Base-by-base conservation (phyloP, 164 flowering plant genomes). In the Macadamia tetraphylla region DNA sequence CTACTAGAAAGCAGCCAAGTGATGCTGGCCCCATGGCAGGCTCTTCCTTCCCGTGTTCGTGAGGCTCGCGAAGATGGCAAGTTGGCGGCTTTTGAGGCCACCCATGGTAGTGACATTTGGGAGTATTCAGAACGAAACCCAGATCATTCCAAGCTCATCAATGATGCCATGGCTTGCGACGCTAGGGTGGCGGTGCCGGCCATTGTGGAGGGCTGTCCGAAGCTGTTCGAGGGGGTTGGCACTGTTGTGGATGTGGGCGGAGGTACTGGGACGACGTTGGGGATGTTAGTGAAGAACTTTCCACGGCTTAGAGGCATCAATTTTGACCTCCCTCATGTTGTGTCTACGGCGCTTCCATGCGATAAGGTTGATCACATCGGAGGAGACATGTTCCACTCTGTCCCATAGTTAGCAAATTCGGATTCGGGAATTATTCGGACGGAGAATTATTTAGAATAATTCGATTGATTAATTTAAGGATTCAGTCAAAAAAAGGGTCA, bases 241-340 rank as follows among this genome's bases (percentile, higher is more conserved):
- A 46, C 51, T 1, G 51, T 85, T 65, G 89, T 85, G 66, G 87
- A 82, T 68, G 84, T 82, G 6, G 87, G 88, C 2, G 90, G 88
- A 0, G 87, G 85, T 0, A 70, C 77, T 73, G 87, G 90, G 29
- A 85, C 88, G 7, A 48, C 83, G 10, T 35, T 82, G 31, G 0
- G 76, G 0, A n/a, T 68, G 43, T 23, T 85, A 70, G 40, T 83
- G 1, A 66, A 79, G 80, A 78, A 83, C 5, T 84, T 75, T 60
- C 90, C 90, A 5, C 74, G 81, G 84, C 78, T 86, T 15, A 70
- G 67, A 12, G 88, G 83, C 57, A 81, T 82, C 52, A 88, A 88
- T 70, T 88, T 85, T 46, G 90, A 88, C 73, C 51, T 46, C 55
- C 86, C 87, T 42, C 88, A 86, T 69, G 93, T 82, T 35, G 79